A percentile compares a stretch with the other conserved stretches of the same genome.
These are phyloP conservation scores for Ustilago xerochloae DNA, from an alignment of 1,284 basidiomycete genomes.

Conservation along the genomic window DNA sequence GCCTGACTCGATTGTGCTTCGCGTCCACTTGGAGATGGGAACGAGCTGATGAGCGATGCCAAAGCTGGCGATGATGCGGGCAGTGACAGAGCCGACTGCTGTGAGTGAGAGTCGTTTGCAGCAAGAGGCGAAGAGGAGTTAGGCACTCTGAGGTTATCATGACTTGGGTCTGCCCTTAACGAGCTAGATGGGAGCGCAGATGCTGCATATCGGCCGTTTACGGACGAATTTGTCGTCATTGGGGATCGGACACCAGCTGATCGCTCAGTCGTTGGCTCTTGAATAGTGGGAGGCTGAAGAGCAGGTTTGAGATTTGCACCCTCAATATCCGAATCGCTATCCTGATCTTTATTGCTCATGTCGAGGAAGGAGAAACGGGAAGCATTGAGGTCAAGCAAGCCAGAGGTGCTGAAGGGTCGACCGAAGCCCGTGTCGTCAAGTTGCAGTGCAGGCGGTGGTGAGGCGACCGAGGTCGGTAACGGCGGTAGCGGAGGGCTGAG, in stretches of 20 bases:
- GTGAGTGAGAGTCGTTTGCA: not conserved
- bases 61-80: conserved; percentile 30
- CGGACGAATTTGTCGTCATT: not conserved
- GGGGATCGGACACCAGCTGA: not conserved
- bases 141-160: conserved; percentile 6
- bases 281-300: not conserved
- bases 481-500: conserved; percentile 12
- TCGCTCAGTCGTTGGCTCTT: not conserved
- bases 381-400: conserved; percentile 28
- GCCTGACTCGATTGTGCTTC: not conserved
- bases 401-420: conserved; percentile 33
- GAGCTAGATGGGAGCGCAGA: conserved; percentile 2
- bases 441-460: conserved; percentile 33
- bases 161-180: not conserved
- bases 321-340: conserved; percentile 20
- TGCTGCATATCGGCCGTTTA: not conserved
- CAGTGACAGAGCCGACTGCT: conserved; percentile 8
- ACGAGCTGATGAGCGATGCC: conserved; percentile 42
- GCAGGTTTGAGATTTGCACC: not conserved
- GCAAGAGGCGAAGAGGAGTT: not conserved
- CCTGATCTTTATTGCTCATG: conserved; percentile 28
- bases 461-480: conserved; percentile 7
- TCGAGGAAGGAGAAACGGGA: conserved; percentile 40
- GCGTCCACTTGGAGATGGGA: conserved; percentile 26
- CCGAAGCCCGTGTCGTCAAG: conserved; percentile 36